phyloP scores from a whole-genome alignment of 2,329 filamentous ascomycete genomes.

The Westerdykella sp. region DNA sequence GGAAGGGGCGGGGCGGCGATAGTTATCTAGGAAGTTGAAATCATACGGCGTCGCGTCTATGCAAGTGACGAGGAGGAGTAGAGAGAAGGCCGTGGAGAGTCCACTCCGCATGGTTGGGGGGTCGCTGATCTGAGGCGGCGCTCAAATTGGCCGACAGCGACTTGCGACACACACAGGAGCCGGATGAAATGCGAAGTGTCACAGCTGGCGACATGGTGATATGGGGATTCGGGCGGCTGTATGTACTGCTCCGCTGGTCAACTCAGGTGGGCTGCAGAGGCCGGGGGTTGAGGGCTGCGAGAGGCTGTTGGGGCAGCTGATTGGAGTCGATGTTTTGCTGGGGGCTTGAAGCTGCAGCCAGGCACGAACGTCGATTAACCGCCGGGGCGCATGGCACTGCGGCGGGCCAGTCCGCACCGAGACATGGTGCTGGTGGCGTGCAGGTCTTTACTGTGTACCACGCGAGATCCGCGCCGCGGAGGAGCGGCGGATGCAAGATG shows the following conservation, averaged over 20 bases:
- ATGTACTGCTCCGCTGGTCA: conserved; percentile 14
- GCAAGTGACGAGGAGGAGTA: conserved; percentile 20
- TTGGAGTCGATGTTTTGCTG: conserved; percentile 25
- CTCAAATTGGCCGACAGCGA: conserved; percentile 15
- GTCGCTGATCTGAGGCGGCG: conserved; percentile 5
- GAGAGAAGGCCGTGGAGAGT: conserved; percentile 20
- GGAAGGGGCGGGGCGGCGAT: conserved; percentile 21
- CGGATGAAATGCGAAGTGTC: conserved; percentile 20
- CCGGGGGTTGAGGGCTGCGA: conserved; percentile 19
- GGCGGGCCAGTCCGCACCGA: too few relatives aligned
- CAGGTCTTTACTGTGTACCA: too few relatives aligned
- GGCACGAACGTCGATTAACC: conserved; percentile 23
- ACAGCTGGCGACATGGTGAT: conserved; percentile 19
- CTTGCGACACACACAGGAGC: conserved; percentile 23
- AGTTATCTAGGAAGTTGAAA: conserved; percentile 20
- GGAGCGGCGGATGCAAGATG: too few relatives aligned
- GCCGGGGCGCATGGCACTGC: conserved; percentile 15
- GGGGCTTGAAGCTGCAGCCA: conserved; percentile 24
- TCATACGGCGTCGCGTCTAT: conserved; percentile 19
- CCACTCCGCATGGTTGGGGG: conserved; percentile 23
- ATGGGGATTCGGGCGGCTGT: conserved; percentile 15
- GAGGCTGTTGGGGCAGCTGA: conserved; percentile 15
- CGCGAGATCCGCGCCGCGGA: too few relatives aligned
- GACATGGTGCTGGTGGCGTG: too few relatives aligned
- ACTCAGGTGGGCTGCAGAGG: conserved; percentile 7